Evolutionary conservation across 257 asterid species (phyloP).

Genomic region (Solanum piurae): DNA sequence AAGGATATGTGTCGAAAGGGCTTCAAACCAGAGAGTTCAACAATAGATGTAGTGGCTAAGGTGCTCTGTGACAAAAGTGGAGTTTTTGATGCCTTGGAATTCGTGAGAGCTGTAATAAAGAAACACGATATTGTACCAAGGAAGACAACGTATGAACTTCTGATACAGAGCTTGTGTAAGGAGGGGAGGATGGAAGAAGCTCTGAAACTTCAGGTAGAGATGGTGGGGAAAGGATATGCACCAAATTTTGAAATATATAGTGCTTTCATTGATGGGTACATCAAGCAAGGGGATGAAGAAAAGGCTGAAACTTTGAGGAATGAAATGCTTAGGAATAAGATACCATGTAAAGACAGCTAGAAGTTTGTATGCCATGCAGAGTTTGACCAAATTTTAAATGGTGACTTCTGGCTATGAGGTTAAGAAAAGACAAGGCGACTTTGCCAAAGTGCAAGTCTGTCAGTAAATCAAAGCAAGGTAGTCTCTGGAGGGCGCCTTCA

Average conservation of each 20-base stretch:
- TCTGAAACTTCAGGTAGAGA: constrained; percentile 58
- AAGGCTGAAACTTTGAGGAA: constrained; percentile 41
- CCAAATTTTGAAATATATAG: constrained; percentile 41
- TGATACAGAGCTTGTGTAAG: constrained; percentile 47
- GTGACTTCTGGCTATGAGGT: background rate
- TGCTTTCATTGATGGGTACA: constrained; percentile 52
- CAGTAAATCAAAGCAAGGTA: background rate
- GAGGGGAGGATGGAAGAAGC: constrained; percentile 66
- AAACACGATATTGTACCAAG: constrained; percentile 34
- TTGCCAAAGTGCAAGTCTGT: background rate
- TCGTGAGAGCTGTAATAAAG: constrained; percentile 24
- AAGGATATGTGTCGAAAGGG: constrained; percentile 54
- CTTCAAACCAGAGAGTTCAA: constrained; percentile 36
- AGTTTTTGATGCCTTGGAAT: constrained; percentile 26
- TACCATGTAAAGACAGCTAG: constrained; percentile 7
- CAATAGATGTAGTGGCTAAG: constrained; percentile 36
- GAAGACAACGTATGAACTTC: constrained; percentile 34
- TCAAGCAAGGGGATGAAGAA: constrained; percentile 36
- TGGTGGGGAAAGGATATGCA: constrained; percentile 64
- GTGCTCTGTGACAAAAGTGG: constrained; percentile 36
- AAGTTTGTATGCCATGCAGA: background rate
- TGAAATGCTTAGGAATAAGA: constrained; percentile 29
- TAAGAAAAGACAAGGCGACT: background rate
- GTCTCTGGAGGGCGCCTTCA: background rate
- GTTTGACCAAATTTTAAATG: background rate